Conservation (phyloP, 805 yeast species). For the Metahyphopichia silvanorum region DNA sequence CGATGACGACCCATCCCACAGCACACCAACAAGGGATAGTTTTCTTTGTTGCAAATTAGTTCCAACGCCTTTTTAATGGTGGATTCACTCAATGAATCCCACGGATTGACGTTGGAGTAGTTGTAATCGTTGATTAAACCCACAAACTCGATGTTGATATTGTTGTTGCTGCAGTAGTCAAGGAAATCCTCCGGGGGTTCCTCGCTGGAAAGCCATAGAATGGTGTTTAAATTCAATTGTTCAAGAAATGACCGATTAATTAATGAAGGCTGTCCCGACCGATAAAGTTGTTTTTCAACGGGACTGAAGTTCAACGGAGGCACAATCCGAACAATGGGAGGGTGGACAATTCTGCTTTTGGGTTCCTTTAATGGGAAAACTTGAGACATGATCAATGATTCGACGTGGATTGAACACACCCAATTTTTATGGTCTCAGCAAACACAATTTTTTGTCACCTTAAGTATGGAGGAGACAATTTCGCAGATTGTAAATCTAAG, state of each 20-base stretch:
- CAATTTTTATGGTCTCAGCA: no score
- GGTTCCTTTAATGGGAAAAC: no score
- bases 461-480: no score
- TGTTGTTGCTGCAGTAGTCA: constrained; percentile 71
- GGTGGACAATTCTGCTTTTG: constrained; percentile 31
- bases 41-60: constrained; percentile 65
- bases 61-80: constrained; percentile 78
- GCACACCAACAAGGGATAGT: constrained; percentile 85
- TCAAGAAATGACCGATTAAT: constrained; percentile 83
- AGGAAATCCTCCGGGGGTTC: constrained; percentile 89
- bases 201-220: constrained; percentile 93
- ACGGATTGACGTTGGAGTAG: constrained; percentile 67
- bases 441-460: no score
- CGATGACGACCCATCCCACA: constrained; percentile 99
- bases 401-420: no score
- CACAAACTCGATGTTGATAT: constrained; percentile 76
- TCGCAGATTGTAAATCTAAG: no score
- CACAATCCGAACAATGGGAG: constrained; percentile 68
- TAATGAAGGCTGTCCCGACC: constrained; percentile 95
- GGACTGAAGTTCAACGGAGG: constrained; percentile 97
- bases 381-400: no score
- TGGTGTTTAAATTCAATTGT: constrained; percentile 69
- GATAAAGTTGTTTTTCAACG: constrained; percentile 79
- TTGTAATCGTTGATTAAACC: constrained; percentile 69
- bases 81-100: constrained; percentile 91